Percentiles rank a stretch among this genome's conserved stretches.
Evolutionary conservation across 129 eudicot genomes (phyloP).

Genomic region (carrot (Daucus carota)): DNA sequence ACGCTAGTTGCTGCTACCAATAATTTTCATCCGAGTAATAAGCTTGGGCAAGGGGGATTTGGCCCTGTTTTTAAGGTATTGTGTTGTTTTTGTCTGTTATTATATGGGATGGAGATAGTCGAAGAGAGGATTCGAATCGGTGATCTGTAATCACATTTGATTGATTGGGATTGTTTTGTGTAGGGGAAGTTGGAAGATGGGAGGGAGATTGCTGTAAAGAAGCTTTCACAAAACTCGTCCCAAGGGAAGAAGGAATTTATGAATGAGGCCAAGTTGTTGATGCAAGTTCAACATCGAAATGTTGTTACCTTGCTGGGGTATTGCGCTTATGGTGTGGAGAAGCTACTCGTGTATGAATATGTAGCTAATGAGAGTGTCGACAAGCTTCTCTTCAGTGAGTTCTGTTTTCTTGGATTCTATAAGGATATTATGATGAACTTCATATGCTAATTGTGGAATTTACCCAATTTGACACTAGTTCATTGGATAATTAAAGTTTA

Average conservation of each 20-base stretch:
- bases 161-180: background rate
- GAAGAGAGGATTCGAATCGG: background rate
- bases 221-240: slow-evolving; percentile 47
- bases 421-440: background rate
- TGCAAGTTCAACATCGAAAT: slow-evolving; percentile 73
- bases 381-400: slow-evolving; percentile 77
- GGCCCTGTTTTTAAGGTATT: slow-evolving; percentile 82
- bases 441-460: background rate
- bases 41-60: slow-evolving; percentile 94
- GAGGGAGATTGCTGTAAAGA: slow-evolving; percentile 68
- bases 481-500: background rate
- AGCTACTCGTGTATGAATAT: slow-evolving; percentile 75
- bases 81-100: background rate
- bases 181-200: slow-evolving; percentile 65
- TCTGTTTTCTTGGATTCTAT: background rate
- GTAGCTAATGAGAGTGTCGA: slow-evolving; percentile 71
- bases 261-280: slow-evolving; percentile 65
- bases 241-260: slow-evolving; percentile 69
- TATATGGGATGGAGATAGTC: background rate
- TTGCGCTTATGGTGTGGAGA: slow-evolving; percentile 51
- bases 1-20: slow-evolving; percentile 65
- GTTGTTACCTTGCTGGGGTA: slow-evolving; percentile 71
- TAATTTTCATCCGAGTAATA: slow-evolving; percentile 46
- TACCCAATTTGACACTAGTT: background rate
- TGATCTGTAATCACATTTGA: background rate